Conservation (phyloP, 148 eudicot species). For the Suaeda aralocaspica region DNA sequence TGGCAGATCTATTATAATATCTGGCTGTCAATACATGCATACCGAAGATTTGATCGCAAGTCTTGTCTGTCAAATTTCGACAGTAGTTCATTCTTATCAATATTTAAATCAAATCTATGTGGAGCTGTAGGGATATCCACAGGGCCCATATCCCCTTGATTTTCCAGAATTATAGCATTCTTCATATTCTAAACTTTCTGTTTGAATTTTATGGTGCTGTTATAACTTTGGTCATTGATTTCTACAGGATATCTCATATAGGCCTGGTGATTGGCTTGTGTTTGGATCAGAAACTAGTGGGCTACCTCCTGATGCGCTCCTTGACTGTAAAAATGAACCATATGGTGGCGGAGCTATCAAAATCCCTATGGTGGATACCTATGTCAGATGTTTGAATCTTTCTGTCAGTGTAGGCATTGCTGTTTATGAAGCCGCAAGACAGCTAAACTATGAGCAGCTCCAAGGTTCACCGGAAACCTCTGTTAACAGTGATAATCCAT, state of each 20-base stretch:
- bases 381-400: constrained; percentile 89
- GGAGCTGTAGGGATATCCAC: too few relatives aligned
- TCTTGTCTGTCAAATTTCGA: too few relatives aligned
- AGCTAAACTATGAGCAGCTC: constrained; percentile 83
- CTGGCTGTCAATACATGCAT: too few relatives aligned
- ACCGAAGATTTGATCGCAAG: too few relatives aligned
- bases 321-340: constrained; percentile 59
- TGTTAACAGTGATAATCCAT: constrained; percentile 29
- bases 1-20: too few relatives aligned
- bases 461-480: constrained; percentile 35
- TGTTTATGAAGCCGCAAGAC: constrained; percentile 89
- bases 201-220: neutral
- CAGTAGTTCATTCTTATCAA: too few relatives aligned
- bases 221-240: neutral
- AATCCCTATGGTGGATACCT: constrained; percentile 93
- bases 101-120: too few relatives aligned
- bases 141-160: too few relatives aligned
- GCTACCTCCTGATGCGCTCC: constrained; percentile 68
- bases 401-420: constrained; percentile 98
- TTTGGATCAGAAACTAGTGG: constrained; percentile 95
- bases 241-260: constrained; percentile 70
- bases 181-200: neutral
- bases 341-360: constrained; percentile 68
- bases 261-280: constrained; percentile 88
- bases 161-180: neutral